Evolutionary conservation across 257 asterid genomes (phyloP), one percentile per base, ranked within the genome.

Genomic region (Dorcoceras hygrometricum): DNA sequence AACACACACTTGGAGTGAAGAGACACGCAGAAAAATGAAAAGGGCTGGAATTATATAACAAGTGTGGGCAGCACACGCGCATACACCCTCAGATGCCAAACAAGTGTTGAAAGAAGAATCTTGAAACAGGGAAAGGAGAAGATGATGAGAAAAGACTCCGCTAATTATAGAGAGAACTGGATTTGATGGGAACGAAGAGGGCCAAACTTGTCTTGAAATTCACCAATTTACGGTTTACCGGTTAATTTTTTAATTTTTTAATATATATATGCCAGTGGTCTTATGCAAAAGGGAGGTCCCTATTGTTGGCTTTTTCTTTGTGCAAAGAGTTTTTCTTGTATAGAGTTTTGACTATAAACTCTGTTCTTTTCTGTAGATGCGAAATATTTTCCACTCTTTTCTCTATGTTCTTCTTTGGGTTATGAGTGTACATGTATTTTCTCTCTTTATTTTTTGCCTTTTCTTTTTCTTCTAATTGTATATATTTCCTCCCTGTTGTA

Each of bases 131-230:
- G 18, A 27, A 71, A 75, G 39, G 66, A 64, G 68, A 10, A 6
- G 71, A 34, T 18, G 63, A 67, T 20, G 73, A 28, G 24, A 69
- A 72, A 65, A 36, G 64, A 54, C 51, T 28, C 55, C 26, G 75
- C 69, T 75, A 73, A 67, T 63, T 66, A 78, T 55, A 78, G 81
- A 67, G 70, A 3, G 9, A 34, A 43, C 14, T 14, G 53, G 69
- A 68, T 68, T 58, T 43, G 20, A 28, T 57, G 34, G 62, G 73
- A 70, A 79, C 31, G 55, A 59, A 71, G 6, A n/a, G 69, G 29
- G 66, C 76, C 75, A 76, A 80, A 80, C 56, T 29, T 34, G 75
- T 39, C 6, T 8, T 27, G 28, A 25, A 71, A 71, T 75, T 75
- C 79, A 70, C 71, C 66, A 34, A 63, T 59, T 43, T 3, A 54